These are phyloP conservation scores for Candida arabinofermentans DNA, from an alignment of 805 yeast genomes.

Conservation along the genomic window DNA sequence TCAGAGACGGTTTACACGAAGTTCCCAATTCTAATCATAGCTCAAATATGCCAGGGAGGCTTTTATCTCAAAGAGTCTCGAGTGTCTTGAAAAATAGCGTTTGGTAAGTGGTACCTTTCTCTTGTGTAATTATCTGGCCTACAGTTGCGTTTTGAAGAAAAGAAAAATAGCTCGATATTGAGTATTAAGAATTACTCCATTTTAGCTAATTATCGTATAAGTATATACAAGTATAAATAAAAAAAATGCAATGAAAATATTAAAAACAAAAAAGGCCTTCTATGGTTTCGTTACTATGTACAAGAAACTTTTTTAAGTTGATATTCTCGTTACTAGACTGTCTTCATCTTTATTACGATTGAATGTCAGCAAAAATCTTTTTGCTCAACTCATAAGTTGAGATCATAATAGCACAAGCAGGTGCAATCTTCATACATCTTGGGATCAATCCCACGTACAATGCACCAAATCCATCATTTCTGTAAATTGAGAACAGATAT, in stretches of 20 bases:
- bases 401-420: slow-evolving; percentile 98
- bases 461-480: slow-evolving; percentile 74
- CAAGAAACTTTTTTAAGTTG: background rate
- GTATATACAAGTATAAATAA: too few relatives aligned
- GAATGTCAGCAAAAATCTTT: slow-evolving; percentile 38
- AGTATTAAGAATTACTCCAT: too few relatives aligned
- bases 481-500: slow-evolving; percentile 58
- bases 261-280: too few relatives aligned
- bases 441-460: slow-evolving; percentile 87
- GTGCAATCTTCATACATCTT: slow-evolving; percentile 86
- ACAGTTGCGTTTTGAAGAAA: too few relatives aligned
- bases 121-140: too few relatives aligned
- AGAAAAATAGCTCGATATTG: too few relatives aligned
- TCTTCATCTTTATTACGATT: background rate
- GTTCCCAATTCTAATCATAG: slow-evolving; percentile 23
- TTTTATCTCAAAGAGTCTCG: slow-evolving; percentile 5
- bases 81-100: background rate
- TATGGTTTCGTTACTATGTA: background rate
- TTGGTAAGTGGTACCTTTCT: slow-evolving; percentile 1
- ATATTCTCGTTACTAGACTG: background rate
- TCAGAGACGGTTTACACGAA: slow-evolving; percentile 7
- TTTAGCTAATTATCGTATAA: too few relatives aligned
- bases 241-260: too few relatives aligned
- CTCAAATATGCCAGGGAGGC: slow-evolving; percentile 23
- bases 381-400: slow-evolving; percentile 91